These are phyloP conservation scores for Cryoendolithus antarcticus DNA, from an alignment of 2,329 filamentous ascomycete species.

Conservation along the genomic window DNA sequence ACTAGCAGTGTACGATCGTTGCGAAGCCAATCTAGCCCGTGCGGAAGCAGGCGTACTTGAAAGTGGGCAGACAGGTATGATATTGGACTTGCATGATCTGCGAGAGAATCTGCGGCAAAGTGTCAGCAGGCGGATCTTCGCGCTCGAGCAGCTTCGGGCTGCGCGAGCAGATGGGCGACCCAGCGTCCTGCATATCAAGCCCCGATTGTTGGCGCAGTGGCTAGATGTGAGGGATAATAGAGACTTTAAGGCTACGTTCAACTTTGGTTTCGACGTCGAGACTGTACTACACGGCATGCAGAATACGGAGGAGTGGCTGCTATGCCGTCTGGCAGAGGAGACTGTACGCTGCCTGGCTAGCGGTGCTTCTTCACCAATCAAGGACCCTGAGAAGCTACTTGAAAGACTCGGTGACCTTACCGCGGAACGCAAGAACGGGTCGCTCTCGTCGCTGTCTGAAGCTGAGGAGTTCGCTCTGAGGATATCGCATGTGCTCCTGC, in stretches of 20 bases:
- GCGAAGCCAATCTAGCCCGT: conserved; percentile 21
- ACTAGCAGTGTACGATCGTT: conserved; percentile 18
- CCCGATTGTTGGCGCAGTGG: conserved; percentile 19
- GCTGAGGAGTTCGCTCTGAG: no score
- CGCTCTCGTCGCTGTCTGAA: neutral
- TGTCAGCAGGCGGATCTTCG: conserved; percentile 17
- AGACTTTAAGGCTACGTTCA: conserved; percentile 23
- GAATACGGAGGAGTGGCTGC: conserved; percentile 10
- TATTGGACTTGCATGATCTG: conserved; percentile 24
- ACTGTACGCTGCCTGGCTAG: conserved; percentile 16
- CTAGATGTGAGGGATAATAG: conserved; percentile 18
- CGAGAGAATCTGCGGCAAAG: conserved; percentile 18
- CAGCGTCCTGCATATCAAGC: conserved; percentile 12
- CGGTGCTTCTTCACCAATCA: conserved; percentile 9
- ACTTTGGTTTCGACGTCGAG: conserved; percentile 21
- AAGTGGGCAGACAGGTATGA: conserved; percentile 22
- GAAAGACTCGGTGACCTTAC: conserved; percentile 4
- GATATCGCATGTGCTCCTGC: no score
- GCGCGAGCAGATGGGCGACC: conserved; percentile 9
- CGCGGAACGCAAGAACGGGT: conserved; percentile 1
- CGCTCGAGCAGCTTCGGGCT: conserved; percentile 22
- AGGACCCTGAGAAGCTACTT: conserved; percentile 5
- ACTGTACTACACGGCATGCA: conserved; percentile 11
- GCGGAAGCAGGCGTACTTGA: conserved; percentile 18
- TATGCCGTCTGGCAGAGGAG: conserved; percentile 15